Evolutionary conservation across 1,139 yeast species (phyloP).

Genomic region (Meyerozyma athensensis): DNA sequence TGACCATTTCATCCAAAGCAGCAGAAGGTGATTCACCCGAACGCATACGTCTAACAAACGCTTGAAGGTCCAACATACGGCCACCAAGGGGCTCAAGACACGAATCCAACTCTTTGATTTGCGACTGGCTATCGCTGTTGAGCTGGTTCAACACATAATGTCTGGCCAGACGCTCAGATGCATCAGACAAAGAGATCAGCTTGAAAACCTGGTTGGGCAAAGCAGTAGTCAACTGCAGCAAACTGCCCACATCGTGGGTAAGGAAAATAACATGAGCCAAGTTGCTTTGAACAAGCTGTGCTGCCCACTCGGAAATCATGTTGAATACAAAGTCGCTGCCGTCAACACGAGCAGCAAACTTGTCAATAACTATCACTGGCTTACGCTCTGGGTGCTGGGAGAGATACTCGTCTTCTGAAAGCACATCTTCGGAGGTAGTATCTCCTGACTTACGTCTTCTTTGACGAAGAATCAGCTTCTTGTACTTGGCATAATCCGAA

Average conservation of each 20-base stretch:
- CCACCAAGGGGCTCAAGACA: conserved; percentile 84
- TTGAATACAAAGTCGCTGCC: conserved; percentile 59
- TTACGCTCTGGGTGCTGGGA: conserved; percentile 83
- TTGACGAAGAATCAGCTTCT: conserved; percentile 16
- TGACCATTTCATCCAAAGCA: conserved; percentile 76
- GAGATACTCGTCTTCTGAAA: conserved; percentile 71
- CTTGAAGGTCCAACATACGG: conserved; percentile 88
- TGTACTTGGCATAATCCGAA: conserved; percentile 32
- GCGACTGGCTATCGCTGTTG: conserved; percentile 21
- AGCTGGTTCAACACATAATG: conserved; percentile 66
- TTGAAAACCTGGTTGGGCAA: conserved; percentile 88
- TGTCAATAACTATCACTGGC: conserved; percentile 81
- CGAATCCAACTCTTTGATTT: conserved; percentile 37
- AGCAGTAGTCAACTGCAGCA: conserved; percentile 61
- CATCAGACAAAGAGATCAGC: conserved; percentile 72
- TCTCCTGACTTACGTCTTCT: conserved; percentile 8
- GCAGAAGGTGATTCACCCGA: conserved; percentile 79
- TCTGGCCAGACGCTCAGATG: conserved; percentile 65
- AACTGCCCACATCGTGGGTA: conserved; percentile 79
- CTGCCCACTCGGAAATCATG: conserved; percentile 85
- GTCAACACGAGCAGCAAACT: conserved; percentile 59
- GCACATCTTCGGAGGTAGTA: conserved; percentile 13
- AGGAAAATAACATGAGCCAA: conserved; percentile 85
- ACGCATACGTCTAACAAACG: conserved; percentile 79
- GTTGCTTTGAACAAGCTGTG: conserved; percentile 67